Evolutionary conservation across 805 yeast genomes (phyloP), one percentile per base, ranked within the genome.

Genomic region (Lachancea thermotolerans): DNA sequence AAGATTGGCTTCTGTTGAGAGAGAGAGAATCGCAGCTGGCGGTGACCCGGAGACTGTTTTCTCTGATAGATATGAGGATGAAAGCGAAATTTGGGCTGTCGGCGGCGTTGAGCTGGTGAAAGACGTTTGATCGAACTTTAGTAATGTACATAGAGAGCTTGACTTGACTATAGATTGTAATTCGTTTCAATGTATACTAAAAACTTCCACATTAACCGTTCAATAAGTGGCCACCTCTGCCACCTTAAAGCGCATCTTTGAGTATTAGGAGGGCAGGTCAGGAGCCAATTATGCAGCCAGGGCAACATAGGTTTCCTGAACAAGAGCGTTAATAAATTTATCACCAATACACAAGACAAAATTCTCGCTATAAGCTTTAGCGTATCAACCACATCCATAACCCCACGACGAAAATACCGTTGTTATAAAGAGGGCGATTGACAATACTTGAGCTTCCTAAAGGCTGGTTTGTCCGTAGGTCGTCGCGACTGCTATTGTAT

Each of bases 1-100:
- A 40, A 76, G 97, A 62, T 77, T 91, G 55, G 97, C 96, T 0
- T 72, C 70, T 18, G 89, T 87, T 39, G 96, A 89, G 60, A 76
- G 91, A 57, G 97, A 89, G 56, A 78, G 95, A 71, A 74, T 88
- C 27, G 83, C 77, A 16, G 93, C 88, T 11, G 96, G 96, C 48
- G 96, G 96, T 52, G 96, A 87, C 59, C 85, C 73, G 12, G 95
- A 87, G 57, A 76, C 91, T 0, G 79, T 87, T 75, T 85, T 75
- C 60, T 79, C 89, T 51, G 97, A 90, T 61, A 76, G 86, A 57
- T 77, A 76, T 56, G 97, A 89, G 67, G 96, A 90, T 62, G 93
- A 84, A 59, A 68, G 65, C 41, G 96, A 90, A 64, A 81, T 89
- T 25, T 88, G 95, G 96, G 81, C 91, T 4, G 82, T 86, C 54